phyloP scores from a whole-genome alignment of 2,329 filamentous ascomycete species.

The Cadophora malorum region DNA sequence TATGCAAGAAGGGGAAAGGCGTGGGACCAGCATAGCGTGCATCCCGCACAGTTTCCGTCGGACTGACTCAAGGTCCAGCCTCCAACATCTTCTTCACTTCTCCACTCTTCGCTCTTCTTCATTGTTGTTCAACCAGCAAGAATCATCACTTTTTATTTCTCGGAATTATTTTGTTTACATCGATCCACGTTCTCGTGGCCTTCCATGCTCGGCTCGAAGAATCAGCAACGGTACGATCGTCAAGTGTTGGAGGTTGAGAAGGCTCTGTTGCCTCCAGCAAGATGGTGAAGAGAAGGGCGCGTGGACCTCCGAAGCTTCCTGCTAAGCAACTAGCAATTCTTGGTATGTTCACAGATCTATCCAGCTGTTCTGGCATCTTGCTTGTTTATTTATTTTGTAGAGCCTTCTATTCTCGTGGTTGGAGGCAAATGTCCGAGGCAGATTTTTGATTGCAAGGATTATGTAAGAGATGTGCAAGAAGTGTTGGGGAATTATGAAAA shows the following conservation, averaged over 20 bases:
- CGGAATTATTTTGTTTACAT: neutral
- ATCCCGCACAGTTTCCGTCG: neutral
- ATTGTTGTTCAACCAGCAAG: neutral
- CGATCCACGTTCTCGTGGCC: conserved; percentile 23
- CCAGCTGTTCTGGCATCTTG: neutral
- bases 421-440: conserved; percentile 16
- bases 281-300: conserved; percentile 41
- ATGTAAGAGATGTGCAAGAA: conserved; percentile 9
- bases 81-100: conserved; percentile 1
- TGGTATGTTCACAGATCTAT: conserved; percentile 58
- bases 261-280: conserved; percentile 27
- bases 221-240: conserved; percentile 25
- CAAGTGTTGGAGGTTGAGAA: conserved; percentile 29
- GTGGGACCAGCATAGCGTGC: neutral
- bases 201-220: conserved; percentile 32
- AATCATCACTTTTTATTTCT: neutral
- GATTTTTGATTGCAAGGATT: conserved; percentile 7
- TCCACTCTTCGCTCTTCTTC: conserved; percentile 6
- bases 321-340: conserved; percentile 79
- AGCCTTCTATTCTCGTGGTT: neutral
- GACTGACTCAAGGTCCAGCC: neutral
- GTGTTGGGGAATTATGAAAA: neutral
- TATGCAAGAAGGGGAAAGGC: conserved; percentile 1
- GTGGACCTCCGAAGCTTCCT: conserved; percentile 67
- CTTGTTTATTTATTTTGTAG: neutral